A percentile compares a stretch with the other conserved stretches of the same genome.
These are phyloP conservation scores for Suillus subaureus DNA, from an alignment of 768 basidiomycete species.

Conservation along the genomic window DNA sequence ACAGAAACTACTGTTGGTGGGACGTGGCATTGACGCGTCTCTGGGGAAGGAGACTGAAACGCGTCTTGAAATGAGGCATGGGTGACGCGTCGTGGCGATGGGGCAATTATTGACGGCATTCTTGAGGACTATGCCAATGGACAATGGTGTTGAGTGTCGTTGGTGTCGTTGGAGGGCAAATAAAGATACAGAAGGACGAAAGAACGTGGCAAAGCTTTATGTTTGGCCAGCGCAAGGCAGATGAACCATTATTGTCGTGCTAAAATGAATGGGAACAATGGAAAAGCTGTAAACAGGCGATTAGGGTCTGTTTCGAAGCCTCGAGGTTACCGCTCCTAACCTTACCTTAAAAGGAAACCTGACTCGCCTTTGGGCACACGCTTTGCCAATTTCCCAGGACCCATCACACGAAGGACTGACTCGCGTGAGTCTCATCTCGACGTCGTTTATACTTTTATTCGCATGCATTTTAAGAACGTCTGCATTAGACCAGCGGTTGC, in stretches of 20 bases:
- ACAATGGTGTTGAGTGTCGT: slow-evolving; percentile 13
- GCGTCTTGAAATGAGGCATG: slow-evolving; percentile 15
- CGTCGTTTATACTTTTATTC: background rate
- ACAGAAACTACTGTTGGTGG: slow-evolving; percentile 6
- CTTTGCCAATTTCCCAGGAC: slow-evolving; percentile 1
- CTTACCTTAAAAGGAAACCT: slow-evolving; percentile 27
- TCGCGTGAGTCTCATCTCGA: background rate
- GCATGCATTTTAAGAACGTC: background rate
- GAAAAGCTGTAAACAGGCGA: slow-evolving; percentile 18
- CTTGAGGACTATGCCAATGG: slow-evolving; percentile 6
- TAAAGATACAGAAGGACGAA: slow-evolving; percentile 36
- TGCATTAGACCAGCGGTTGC: background rate
- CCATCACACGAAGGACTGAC: background rate
- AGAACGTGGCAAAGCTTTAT: slow-evolving; percentile 33
- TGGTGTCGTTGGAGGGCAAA: slow-evolving; percentile 19
- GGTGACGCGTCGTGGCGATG: slow-evolving; percentile 37
- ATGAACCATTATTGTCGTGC: slow-evolving; percentile 24
- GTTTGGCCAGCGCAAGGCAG: slow-evolving; percentile 24
- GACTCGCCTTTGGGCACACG: slow-evolving; percentile 21
- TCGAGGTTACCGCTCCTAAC: slow-evolving; percentile 13
- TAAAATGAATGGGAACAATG: slow-evolving; percentile 28
- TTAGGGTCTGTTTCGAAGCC: slow-evolving; percentile 23
- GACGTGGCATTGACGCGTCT: background rate
- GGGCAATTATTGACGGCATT: slow-evolving; percentile 48
- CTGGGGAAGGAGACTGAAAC: slow-evolving; percentile 8